phyloP scores from a whole-genome alignment of 768 basidiomycete species.

The Lepiota subincarnata region DNA sequence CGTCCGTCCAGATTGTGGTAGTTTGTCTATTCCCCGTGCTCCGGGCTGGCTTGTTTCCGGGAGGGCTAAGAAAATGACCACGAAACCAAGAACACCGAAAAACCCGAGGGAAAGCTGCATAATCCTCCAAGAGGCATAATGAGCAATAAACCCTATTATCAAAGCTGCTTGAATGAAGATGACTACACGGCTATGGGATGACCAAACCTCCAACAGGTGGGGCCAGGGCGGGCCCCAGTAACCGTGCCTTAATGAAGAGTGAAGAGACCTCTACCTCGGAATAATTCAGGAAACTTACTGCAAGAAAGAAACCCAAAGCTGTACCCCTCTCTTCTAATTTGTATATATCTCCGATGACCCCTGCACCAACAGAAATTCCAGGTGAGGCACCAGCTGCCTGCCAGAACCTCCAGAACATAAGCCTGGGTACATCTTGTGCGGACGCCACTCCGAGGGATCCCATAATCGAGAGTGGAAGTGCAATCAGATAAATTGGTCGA shows the following conservation, averaged over 20 bases:
- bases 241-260: too few species aligned
- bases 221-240: slow-evolving; percentile 58
- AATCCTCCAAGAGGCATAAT: slow-evolving; percentile 49
- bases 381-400: slow-evolving; percentile 65
- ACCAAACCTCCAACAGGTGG: slow-evolving; percentile 49
- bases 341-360: slow-evolving; percentile 61
- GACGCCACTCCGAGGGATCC: slow-evolving; percentile 57
- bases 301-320: slow-evolving; percentile 55
- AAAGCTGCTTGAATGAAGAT: neutral
- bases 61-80: slow-evolving; percentile 42
- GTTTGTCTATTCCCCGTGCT: slow-evolving; percentile 49
- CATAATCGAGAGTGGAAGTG: slow-evolving; percentile 54
- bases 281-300: slow-evolving; percentile 23
- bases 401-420: slow-evolving; percentile 58
- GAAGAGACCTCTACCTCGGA: neutral
- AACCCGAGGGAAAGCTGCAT: slow-evolving; percentile 42
- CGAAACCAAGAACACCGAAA: slow-evolving; percentile 30
- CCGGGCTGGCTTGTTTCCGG: slow-evolving; percentile 69
- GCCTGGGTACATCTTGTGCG: slow-evolving; percentile 33
- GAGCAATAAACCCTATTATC: slow-evolving; percentile 1
- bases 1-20: slow-evolving; percentile 15
- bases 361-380: slow-evolving; percentile 47
- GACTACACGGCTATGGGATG: neutral
- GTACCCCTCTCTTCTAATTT: slow-evolving; percentile 50
- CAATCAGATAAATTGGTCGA: slow-evolving; percentile 50